Base-by-base conservation (phyloP, 805 yeast species). In the Metschnikowia rubicola region DNA sequence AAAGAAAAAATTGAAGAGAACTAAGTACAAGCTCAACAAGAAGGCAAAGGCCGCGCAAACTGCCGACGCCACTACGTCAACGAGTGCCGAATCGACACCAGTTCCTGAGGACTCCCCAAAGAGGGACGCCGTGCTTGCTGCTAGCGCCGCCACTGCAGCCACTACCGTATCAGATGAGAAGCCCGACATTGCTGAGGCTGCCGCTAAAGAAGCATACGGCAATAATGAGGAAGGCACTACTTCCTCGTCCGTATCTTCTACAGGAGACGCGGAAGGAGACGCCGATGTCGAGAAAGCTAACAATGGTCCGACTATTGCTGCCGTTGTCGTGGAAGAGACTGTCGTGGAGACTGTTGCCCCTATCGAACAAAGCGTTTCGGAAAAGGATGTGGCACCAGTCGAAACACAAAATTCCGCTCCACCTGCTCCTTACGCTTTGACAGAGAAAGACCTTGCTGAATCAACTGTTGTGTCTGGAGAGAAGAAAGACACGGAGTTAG, bases 1-100 rank as follows among this genome's bases (percentile, higher is more conserved):
- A 45, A 71, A 70, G 67, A 71, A 70, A 60, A 71, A 71, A 59
- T 73, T 71, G 43, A 71, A 70, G 66, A 68, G 71, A 64, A 62
- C 66, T 34, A 70, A 67, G 56, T 67, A 71, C 61, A 71, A 65
- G 61, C 70, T 69, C 42, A 71, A 68, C 59, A 71, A 70, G 66
- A 68, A 68, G 63, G 43, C 60, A 56, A 65, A 57, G 56, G 58
- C 48, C 19, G 37, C 36, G 8, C 37, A 40, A 32, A 7, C 35
- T 19, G 43, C 47, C 30, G 50, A 41, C 28, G 43, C 46, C 29
- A 43, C 52, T n/a, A 32, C 45, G 15, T 28, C 46, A 12, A 29
- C 43, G 28, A 35, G 31, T n/a, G 34, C 34, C 38, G 47, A 49
- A 30, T 39, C 53, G 10, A 35, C 44, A 10, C 42, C 48, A n/a